Conservation (phyloP, 139 green algal species). For the Astrephomene gubernaculifera region DNA sequence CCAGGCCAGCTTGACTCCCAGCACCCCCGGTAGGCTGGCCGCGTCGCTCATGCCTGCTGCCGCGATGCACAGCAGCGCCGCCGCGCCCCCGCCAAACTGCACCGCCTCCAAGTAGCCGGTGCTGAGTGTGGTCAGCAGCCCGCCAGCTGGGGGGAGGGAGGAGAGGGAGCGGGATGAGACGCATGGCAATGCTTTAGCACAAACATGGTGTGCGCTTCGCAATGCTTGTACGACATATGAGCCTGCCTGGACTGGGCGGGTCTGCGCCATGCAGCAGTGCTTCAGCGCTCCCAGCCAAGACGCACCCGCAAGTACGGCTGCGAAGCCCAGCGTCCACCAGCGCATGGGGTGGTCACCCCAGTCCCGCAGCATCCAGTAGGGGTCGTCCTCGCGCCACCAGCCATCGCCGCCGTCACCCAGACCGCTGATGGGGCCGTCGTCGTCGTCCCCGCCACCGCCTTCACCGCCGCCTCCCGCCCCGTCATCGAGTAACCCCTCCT, state of each 20-base stretch:
- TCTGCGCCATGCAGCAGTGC: background rate
- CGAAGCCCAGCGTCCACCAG: slow-evolving; percentile 63
- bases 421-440: background rate
- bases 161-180: background rate
- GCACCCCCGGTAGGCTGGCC: slow-evolving; percentile 24
- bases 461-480: slow-evolving; percentile 4
- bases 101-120: slow-evolving; percentile 44
- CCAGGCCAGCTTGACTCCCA: slow-evolving; percentile 61
- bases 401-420: slow-evolving; percentile 19
- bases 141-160: slow-evolving; percentile 46
- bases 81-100: slow-evolving; percentile 33
- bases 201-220: background rate
- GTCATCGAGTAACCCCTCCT: background rate
- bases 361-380: slow-evolving; percentile 63
- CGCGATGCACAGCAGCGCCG: slow-evolving; percentile 45
- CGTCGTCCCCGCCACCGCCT: background rate
- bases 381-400: slow-evolving; percentile 66
- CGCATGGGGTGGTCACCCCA: slow-evolving; percentile 70
- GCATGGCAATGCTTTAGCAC: background rate
- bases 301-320: slow-evolving; percentile 47
- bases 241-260: background rate
- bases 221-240: background rate
- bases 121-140: slow-evolving; percentile 16
- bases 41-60: slow-evolving; percentile 61
- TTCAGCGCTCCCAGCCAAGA: background rate